These are phyloP conservation scores for Xerophyta viscosa DNA, from an alignment of 106 monocot species.

Conservation along the genomic window DNA sequence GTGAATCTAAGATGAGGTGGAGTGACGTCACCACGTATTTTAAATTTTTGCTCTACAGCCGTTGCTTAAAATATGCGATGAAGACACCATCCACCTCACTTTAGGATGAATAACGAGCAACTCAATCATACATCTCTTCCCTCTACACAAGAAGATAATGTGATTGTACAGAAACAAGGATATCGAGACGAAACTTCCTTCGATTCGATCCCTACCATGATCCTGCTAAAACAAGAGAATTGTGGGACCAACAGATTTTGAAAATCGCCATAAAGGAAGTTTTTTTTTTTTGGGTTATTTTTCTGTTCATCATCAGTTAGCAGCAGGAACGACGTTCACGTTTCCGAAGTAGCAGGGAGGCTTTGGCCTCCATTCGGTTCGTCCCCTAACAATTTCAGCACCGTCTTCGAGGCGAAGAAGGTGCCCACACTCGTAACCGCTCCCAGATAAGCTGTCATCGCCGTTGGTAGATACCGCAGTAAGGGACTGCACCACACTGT, in stretches of 20 bases:
- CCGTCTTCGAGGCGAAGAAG: slow-evolving; percentile 64
- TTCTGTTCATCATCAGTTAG: not conserved
- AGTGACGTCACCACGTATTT: too few relatives aligned
- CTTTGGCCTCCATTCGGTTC: slow-evolving; percentile 77
- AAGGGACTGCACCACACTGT: slow-evolving; percentile 71
- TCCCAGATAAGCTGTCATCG: not conserved
- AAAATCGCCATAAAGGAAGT: not conserved
- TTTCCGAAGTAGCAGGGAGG: slow-evolving; percentile 3
- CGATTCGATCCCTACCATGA: not conserved
- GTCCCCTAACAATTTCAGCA: slow-evolving; percentile 57
- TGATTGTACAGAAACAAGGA: not conserved
- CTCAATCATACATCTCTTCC: not conserved
- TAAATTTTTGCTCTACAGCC: too few relatives aligned
- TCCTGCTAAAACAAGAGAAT: not conserved
- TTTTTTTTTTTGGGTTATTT: not conserved
- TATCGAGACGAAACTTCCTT: not conserved
- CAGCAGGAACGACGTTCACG: slow-evolving; percentile 4
- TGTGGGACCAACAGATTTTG: not conserved
- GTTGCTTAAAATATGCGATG: too few relatives aligned
- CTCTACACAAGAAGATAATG: slow-evolving; percentile 3
- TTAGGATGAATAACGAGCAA: not conserved
- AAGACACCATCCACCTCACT: too few relatives aligned
- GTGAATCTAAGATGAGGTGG: too few relatives aligned
- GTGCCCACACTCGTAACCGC: slow-evolving; percentile 53
- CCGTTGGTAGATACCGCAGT: slow-evolving; percentile 40